These are phyloP conservation scores for Phlebiopsis gigantea DNA, from an alignment of 768 basidiomycete species.

Conservation along the genomic window DNA sequence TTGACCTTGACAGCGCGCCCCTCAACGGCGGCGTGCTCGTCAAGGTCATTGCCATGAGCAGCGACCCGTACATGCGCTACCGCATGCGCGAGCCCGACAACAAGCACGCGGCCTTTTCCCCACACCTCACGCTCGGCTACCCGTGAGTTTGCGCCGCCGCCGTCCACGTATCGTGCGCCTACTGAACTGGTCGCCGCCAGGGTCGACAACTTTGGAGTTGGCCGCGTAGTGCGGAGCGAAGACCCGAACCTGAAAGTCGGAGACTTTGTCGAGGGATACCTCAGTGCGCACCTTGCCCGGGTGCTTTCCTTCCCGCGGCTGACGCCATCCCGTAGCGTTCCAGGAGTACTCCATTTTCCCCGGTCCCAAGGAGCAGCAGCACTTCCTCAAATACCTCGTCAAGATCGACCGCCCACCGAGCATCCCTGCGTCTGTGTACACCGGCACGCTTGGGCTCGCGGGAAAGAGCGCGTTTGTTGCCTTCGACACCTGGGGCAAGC, in stretches of 20 bases:
- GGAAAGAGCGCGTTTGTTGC: constrained; percentile 2
- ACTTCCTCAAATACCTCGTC: background rate
- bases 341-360: constrained; percentile 7
- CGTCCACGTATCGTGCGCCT: background rate
- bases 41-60: constrained; percentile 14
- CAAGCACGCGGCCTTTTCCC: background rate
- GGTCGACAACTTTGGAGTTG: constrained; percentile 11
- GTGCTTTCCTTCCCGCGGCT: background rate
- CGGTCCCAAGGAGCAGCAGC: background rate
- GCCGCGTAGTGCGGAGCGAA: constrained; percentile 9
- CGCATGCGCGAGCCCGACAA: constrained; percentile 12
- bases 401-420: constrained; percentile 1
- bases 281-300: constrained; percentile 1
- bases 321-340: background rate
- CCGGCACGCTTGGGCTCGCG: constrained; percentile 2
- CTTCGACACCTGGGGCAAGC: background rate
- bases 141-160: background rate
- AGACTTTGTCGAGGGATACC: constrained; percentile 10
- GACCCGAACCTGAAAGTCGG: constrained; percentile 7
- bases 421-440: background rate
- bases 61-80: constrained; percentile 16
- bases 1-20: constrained; percentile 16
- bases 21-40: constrained; percentile 17
- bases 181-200: constrained; percentile 1
- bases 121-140: background rate